Percentiles rank a stretch among this genome's conserved stretches.
phyloP scores from a whole-genome alignment of 2,329 filamentous ascomycete genomes.

The Xylariaceae sp. region DNA sequence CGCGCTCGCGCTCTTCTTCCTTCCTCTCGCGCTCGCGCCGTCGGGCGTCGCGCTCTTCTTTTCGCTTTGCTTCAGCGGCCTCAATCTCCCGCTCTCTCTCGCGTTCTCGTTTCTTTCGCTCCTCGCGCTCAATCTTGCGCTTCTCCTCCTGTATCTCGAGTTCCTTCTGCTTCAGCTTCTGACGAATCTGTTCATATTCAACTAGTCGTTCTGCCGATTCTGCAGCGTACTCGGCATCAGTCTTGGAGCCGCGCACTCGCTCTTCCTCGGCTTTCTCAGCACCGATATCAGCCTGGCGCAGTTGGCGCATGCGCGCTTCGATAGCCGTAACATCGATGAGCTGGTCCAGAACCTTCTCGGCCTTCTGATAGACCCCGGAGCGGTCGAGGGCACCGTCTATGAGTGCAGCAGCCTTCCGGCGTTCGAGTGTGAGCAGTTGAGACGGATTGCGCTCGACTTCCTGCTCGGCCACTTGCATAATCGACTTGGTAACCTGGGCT shows the following conservation, averaged over 20 bases:
- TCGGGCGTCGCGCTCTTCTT: conserved; percentile 43
- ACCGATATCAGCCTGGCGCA: conserved; percentile 61
- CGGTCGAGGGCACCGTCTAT: conserved; percentile 74
- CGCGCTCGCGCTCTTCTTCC: conserved; percentile 28
- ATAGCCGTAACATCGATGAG: conserved; percentile 63
- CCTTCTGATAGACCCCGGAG: conserved; percentile 66
- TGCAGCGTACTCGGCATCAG: conserved; percentile 64
- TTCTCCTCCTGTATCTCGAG: conserved; percentile 56
- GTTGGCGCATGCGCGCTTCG: conserved; percentile 60
- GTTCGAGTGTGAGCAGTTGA: conserved; percentile 64
- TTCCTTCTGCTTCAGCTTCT: conserved; percentile 52
- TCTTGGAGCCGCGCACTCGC: conserved; percentile 57
- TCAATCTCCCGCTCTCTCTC: conserved; percentile 42
- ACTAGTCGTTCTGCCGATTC: conserved; percentile 55
- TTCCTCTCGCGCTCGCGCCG: conserved; percentile 33
- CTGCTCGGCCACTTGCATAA: conserved; percentile 62
- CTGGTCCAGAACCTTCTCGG: conserved; percentile 57
- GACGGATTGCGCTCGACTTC: conserved; percentile 70
- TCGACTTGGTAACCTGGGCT: conserved; percentile 54
- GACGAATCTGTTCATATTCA: conserved; percentile 54
- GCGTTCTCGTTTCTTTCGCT: conserved; percentile 42
- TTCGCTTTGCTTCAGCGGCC: conserved; percentile 41
- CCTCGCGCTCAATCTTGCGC: conserved; percentile 48
- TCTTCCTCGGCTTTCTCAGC: conserved; percentile 61
- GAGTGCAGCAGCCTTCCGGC: conserved; percentile 64